phyloP scores from a whole-genome alignment of 2,329 filamentous ascomycete genomes.

The Fusarium stilboides region DNA sequence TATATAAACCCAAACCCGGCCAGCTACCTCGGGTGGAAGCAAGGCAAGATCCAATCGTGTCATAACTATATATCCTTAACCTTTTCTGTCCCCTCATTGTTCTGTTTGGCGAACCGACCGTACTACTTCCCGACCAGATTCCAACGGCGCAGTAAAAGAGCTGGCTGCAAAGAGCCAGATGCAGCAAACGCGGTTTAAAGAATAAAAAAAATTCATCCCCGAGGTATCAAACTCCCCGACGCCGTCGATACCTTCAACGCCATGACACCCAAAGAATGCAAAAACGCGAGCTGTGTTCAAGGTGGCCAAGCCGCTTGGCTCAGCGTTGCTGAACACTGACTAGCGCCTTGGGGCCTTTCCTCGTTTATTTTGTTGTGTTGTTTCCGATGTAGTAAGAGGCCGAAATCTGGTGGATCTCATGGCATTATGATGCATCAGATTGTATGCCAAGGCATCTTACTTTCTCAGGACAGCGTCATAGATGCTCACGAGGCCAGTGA shows the following conservation, averaged over 20 bases:
- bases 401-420: not conserved
- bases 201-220: slow-evolving; percentile 26
- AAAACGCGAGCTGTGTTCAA: slow-evolving; percentile 22
- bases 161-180: slow-evolving; percentile 10
- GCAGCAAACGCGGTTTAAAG: slow-evolving; percentile 20
- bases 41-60: slow-evolving; percentile 18
- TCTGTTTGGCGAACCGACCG: not conserved
- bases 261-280: slow-evolving; percentile 43
- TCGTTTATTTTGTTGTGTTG: slow-evolving; percentile 4
- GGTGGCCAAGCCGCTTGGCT: slow-evolving; percentile 11
- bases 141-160: slow-evolving; percentile 1
- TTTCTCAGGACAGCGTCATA: slow-evolving; percentile 85
- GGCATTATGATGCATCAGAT: not conserved
- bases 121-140: not conserved
- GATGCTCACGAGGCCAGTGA: slow-evolving; percentile 78
- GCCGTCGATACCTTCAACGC: slow-evolving; percentile 53
- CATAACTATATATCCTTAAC: slow-evolving; percentile 14
- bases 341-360: slow-evolving; percentile 8
- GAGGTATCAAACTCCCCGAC: slow-evolving; percentile 54
- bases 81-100: not conserved
- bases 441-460: slow-evolving; percentile 56
- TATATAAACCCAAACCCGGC: not conserved
- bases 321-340: slow-evolving; percentile 10
- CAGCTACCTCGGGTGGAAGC: slow-evolving; percentile 4
- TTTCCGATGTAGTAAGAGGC: slow-evolving; percentile 3